These are phyloP conservation scores for Phoma sp. DNA, from an alignment of 2,329 filamentous ascomycete species.

Conservation along the genomic window DNA sequence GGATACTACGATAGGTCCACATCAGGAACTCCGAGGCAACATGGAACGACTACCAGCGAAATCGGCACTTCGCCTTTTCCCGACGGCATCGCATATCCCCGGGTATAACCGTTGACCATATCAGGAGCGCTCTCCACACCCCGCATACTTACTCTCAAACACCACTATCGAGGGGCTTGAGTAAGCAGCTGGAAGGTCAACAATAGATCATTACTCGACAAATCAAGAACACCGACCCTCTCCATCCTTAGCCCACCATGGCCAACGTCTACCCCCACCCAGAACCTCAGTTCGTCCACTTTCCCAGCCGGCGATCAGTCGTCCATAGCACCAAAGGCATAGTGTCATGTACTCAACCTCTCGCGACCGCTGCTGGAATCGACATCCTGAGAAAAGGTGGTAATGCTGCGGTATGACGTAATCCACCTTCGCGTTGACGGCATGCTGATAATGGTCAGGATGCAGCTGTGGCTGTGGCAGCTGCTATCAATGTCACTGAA, in stretches of 20 bases:
- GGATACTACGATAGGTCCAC: neutral
- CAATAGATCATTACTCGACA: neutral
- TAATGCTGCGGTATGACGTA: conserved; percentile 81
- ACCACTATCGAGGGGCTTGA: neutral
- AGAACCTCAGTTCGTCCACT: conserved; percentile 66
- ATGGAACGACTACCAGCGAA: conserved; percentile 20
- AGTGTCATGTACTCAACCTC: conserved; percentile 85
- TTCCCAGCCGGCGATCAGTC: conserved; percentile 83
- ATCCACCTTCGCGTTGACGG: conserved; percentile 7
- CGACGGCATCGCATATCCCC: conserved; percentile 35
- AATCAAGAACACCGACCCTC: neutral
- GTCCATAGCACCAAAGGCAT: conserved; percentile 94
- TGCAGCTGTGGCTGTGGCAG: conserved; percentile 94
- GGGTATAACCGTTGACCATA: conserved; percentile 34
- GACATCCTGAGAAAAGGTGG: conserved; percentile 85
- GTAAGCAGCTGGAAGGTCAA: neutral
- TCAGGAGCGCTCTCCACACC: conserved; percentile 19
- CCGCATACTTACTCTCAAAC: conserved; percentile 4
- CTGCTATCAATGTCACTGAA: conserved; percentile 91
- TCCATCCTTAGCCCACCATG: conserved; percentile 16
- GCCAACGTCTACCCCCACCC: conserved; percentile 58
- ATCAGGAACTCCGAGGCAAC: conserved; percentile 19
- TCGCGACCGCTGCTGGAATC: conserved; percentile 88
- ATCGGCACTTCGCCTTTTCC: conserved; percentile 29
- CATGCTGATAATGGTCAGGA: conserved; percentile 65